phyloP scores from a whole-genome alignment of 345 rosid species.

The Nasturtium officinale region DNA sequence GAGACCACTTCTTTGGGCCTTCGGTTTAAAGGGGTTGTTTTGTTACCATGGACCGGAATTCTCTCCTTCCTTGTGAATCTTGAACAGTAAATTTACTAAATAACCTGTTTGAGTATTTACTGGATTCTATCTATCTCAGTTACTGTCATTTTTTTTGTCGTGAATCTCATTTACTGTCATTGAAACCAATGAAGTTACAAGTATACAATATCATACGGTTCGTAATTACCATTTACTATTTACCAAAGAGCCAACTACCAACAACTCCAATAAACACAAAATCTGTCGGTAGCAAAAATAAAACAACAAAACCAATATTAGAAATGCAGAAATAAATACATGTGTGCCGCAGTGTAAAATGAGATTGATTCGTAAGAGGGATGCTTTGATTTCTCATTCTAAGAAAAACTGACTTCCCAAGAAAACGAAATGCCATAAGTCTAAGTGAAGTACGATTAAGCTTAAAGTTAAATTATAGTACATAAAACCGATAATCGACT shows the following conservation, averaged over 20 bases:
- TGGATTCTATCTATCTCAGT: not conserved
- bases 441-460: not conserved
- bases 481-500: not conserved
- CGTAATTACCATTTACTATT: not conserved
- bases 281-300: too few relatives aligned
- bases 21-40: not conserved
- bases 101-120: not conserved
- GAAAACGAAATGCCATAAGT: not conserved
- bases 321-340: not conserved
- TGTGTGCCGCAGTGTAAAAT: not conserved
- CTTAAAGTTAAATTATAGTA: conserved; percentile 5
- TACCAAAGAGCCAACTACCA: not conserved
- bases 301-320: not conserved
- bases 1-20: not conserved
- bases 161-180: not conserved
- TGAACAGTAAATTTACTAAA: not conserved
- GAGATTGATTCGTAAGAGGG: not conserved
- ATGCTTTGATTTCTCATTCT: not conserved
- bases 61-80: not conserved
- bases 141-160: too few relatives aligned
- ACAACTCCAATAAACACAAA: not conserved
- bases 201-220: not conserved
- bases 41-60: not conserved
- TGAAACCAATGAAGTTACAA: not conserved
- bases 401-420: not conserved